Evolutionary conservation across 345 rosid genomes (phyloP).

Genomic region (Euphorbia pulcherrima): DNA sequence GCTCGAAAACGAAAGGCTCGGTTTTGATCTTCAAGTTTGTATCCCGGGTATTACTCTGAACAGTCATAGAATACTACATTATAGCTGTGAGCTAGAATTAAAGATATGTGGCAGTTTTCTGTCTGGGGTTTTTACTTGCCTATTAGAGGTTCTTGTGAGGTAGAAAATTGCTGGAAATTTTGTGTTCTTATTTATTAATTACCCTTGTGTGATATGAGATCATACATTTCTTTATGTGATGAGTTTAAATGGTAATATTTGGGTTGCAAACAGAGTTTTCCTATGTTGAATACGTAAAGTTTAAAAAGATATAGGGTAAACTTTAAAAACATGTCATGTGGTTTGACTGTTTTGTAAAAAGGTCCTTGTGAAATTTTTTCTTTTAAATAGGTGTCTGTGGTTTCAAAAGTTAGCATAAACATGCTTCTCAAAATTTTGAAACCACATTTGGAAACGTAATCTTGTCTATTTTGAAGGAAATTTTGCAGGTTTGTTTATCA

Average conservation of each 20-base stretch:
- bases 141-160: not conserved
- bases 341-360: too few species aligned
- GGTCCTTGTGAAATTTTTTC: too few species aligned
- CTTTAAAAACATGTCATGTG: too few species aligned
- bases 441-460: too few species aligned
- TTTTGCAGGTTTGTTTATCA: too few species aligned
- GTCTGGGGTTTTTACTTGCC: not conserved
- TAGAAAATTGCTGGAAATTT: not conserved
- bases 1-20: conserved; percentile 72
- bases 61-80: not conserved
- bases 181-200: not conserved
- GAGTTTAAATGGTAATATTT: not conserved
- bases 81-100: not conserved
- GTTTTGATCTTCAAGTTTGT: conserved; percentile 34
- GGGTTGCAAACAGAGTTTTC: too few species aligned
- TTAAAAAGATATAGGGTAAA: too few species aligned
- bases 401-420: too few species aligned
- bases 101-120: not conserved
- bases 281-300: too few species aligned
- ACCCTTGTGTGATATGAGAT: not conserved
- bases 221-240: not conserved
- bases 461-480: too few species aligned
- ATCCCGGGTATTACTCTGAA: not conserved
- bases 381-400: too few species aligned
- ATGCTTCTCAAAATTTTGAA: too few species aligned